These are phyloP conservation scores for Onygenales sp. DNA, from an alignment of 2,329 filamentous ascomycete species.

Conservation along the genomic window DNA sequence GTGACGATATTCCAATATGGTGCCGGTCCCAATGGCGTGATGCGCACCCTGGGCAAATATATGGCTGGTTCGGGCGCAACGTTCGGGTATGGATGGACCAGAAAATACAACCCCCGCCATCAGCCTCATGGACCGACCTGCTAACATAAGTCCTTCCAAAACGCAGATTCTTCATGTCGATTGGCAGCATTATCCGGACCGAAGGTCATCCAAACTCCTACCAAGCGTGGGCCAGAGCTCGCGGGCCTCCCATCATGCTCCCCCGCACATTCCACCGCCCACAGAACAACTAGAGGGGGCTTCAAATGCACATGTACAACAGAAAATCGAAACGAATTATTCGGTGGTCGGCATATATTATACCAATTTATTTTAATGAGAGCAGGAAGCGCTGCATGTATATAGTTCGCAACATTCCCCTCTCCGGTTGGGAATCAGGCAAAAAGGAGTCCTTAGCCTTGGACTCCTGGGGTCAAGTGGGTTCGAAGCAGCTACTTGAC, in stretches of 20 bases:
- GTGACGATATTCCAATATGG: constrained; percentile 95
- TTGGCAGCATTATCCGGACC: constrained; percentile 90
- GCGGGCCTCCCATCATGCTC: constrained; percentile 63
- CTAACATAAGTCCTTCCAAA: constrained; percentile 2
- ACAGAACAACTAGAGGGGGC: background rate
- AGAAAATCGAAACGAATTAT: background rate
- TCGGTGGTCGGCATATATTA: background rate
- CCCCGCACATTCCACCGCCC: constrained; percentile 30
- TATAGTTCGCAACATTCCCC: background rate
- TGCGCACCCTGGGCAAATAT: constrained; percentile 90
- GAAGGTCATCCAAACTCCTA: constrained; percentile 70
- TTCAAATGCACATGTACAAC: constrained; percentile 2
- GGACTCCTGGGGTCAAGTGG: background rate
- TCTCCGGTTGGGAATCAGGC: background rate
- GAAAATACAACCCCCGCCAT: constrained; percentile 14
- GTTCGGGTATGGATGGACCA: constrained; percentile 60
- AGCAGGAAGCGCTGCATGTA: background rate
- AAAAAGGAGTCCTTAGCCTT: background rate
- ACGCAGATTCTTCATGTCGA: constrained; percentile 88
- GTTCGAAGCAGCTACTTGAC: background rate
- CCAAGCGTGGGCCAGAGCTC: constrained; percentile 66
- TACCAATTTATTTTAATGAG: constrained; percentile 2
- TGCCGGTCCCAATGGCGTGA: constrained; percentile 84
- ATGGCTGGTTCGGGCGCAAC: constrained; percentile 93
- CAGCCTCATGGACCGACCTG: constrained; percentile 25